Base-by-base conservation (phyloP, 768 basidiomycete species). In the Boletus reticulatus region DNA sequence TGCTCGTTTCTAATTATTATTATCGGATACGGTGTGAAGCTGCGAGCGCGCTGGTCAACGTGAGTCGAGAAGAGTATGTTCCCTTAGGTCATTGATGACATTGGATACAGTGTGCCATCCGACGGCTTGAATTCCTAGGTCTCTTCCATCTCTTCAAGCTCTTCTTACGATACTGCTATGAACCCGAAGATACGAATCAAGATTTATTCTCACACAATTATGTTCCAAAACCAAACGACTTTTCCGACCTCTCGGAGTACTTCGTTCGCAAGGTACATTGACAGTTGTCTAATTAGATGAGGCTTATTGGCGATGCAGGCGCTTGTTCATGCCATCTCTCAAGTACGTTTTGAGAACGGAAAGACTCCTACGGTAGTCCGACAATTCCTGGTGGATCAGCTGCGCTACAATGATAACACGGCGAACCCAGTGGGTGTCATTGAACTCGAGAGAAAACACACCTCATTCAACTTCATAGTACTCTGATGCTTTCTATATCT, bases 21-120 rank as follows among this genome's bases (percentile, higher is more conserved):
- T 96, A 88, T 70, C 89, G 95, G 22, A 89, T 98, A 50, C 91
- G 97, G 4, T 94, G 92, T 73, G 96, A 98, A 72, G 97, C 97
- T 2, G 93, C 92, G 5, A 73, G 84, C 27, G 92, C 92, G 4
- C 80, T 99, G 32, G 84, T 93, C 45, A 81, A 80, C 36, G 94
- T 95, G 69, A 68, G 89, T 74, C 43, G 32, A 47, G 36, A 47
- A 45, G 42, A 36, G 24, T 31, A 20, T 42, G 11, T 47, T 22
- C 22, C 27, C n/a, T 47, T 55, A 43, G 60, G 55, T 53, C 51
- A 42, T 53, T 48, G 24, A 50, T 62, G 45, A 62, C 50, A 47
- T 45, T 4, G 43, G 44, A 37, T 48, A 6, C 71, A 96, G 94
- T 94, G 92, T 72, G 91, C 89, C n/a, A 82, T 87, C 49, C 84